Conservation (phyloP, 1,284 basidiomycete genomes). For the Austroboletus olivaceoglutinosus region DNA sequence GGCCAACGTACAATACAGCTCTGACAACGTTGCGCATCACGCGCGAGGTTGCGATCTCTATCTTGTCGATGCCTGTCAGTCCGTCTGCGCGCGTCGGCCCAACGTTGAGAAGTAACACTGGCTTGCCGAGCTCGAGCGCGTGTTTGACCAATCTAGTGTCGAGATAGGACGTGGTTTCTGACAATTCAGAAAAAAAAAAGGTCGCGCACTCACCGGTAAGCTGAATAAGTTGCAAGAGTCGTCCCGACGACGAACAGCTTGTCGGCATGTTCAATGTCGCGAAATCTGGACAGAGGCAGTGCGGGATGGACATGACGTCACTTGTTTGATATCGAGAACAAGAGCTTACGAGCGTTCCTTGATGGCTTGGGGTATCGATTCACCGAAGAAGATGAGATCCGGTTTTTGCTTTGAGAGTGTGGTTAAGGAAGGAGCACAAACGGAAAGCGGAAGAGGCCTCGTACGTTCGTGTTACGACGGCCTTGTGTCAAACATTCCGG, state of each 20-base stretch:
- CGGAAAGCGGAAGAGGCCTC: background rate
- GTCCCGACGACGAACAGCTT: conserved; percentile 81
- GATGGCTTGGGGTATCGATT: conserved; percentile 65
- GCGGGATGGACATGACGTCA: background rate
- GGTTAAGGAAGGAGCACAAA: background rate
- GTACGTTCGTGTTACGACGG: conserved; percentile 53
- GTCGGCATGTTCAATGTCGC: conserved; percentile 59
- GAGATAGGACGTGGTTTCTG: background rate
- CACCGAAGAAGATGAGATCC: conserved; percentile 86
- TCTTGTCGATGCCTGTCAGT: conserved; percentile 70
- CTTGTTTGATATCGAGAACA: background rate
- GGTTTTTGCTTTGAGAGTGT: conserved; percentile 64
- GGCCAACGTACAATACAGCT: conserved; percentile 50
- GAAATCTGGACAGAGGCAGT: conserved; percentile 44
- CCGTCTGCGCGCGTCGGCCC: conserved; percentile 84
- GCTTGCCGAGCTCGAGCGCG: conserved; percentile 72
- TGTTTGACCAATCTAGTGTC: conserved; percentile 69
- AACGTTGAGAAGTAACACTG: conserved; percentile 77
- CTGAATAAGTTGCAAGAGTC: conserved; percentile 89
- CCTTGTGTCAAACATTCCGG: conserved; percentile 58
- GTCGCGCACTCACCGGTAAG: conserved; percentile 61
- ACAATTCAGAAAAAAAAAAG: background rate
- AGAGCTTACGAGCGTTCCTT: conserved; percentile 69
- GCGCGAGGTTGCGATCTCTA: conserved; percentile 68
- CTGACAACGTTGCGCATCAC: conserved; percentile 66